Base-by-base conservation (phyloP, 768 basidiomycete genomes). In the Rubroboletus pulcherrimus region DNA sequence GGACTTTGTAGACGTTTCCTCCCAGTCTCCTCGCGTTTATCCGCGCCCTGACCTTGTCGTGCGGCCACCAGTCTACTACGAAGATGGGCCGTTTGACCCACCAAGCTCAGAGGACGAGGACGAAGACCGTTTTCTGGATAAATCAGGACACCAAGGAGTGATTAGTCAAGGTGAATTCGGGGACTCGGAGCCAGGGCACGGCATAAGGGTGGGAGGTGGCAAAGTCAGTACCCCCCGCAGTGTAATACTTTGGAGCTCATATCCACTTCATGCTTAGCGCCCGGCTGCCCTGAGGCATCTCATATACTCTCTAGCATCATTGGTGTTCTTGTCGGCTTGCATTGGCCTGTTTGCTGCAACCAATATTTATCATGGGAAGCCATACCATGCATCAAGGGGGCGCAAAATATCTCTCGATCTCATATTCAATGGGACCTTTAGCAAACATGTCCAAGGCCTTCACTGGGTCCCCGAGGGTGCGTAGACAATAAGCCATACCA, bases 401-500 rank as follows among this genome's bases (percentile, higher is more conserved):
- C 77, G 76, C 55, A 89, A 82, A 61, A 77, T 98, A 31, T 87
- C 87, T 5, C 84, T 98, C 80, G 92, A 98, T 66, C 88, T 94
- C 68, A 71, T 97, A 49, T 93, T 93, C 75, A 96, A 97, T 66
- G 93, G 92, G 4, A 98, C 95, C 2, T 98, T 98, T 66, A 57
- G 34, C 15, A 71, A 77, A 2, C 66, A 78, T 4, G 62, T 66
- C 2, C 76, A 77, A 46, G 63, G 63, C 21, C 68, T 99, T 34
- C 77, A 84, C 42, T 99, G 97, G 97, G 87, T 98, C 30, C 84
- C 88, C 9, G 94, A 97, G 82, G 96, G 95, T 93, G 58, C 39
- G 82, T 63, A 40, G 8, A 30, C 17, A 14, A 6, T 24, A 19
- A 11, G 8, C 15, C 12, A 4, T 33, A 5, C 31, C 17, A 0